Conservation (phyloP, 116 monocot genomes). For the Dioscorea cayenensis region DNA sequence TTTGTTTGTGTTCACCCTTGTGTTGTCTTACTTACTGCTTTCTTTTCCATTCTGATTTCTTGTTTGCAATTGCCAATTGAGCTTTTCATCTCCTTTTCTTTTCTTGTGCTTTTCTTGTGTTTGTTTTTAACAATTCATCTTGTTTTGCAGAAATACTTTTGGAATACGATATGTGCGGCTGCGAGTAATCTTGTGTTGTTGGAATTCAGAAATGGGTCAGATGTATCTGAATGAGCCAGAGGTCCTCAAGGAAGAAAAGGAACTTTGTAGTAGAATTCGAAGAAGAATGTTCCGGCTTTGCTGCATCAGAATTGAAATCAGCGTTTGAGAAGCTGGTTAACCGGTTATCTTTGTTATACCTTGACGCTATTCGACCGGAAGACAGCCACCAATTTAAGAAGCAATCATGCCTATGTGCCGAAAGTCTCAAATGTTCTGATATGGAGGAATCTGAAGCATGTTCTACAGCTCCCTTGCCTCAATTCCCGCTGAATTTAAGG, state of each 20-base stretch:
- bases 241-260: conserved; percentile 6
- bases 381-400: neutral
- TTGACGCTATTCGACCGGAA: neutral
- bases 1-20: neutral
- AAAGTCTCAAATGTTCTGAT: neutral
- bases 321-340: conserved; percentile 19
- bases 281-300: neutral
- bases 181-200: neutral
- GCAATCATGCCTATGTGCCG: conserved; percentile 19
- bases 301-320: conserved; percentile 13
- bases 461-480: conserved; percentile 11
- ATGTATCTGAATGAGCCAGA: conserved; percentile 7
- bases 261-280: neutral
- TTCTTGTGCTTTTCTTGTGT: neutral
- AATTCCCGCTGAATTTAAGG: conserved; percentile 21
- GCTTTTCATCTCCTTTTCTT: neutral
- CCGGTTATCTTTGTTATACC: neutral
- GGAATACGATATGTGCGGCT: neutral
- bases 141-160: neutral
- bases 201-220: conserved; percentile 5
- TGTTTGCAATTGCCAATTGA: neutral
- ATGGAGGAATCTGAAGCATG: conserved; percentile 1
- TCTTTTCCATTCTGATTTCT: neutral
- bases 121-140: neutral
- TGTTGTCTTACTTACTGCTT: neutral